These are phyloP conservation scores for Pseudohalonectria lignicola DNA, from an alignment of 2,329 filamentous ascomycete species.

Conservation along the genomic window DNA sequence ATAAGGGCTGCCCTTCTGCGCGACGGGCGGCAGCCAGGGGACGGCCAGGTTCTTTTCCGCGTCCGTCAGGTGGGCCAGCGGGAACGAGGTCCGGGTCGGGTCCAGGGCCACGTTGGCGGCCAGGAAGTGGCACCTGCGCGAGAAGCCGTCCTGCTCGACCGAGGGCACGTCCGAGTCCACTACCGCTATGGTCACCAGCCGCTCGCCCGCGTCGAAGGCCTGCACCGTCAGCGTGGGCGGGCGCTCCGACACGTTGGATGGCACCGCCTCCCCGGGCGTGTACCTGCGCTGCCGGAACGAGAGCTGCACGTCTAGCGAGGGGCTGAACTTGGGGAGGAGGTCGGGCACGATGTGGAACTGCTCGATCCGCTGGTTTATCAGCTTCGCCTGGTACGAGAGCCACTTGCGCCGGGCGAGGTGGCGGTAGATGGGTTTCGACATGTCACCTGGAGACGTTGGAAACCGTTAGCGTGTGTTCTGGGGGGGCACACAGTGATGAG, in stretches of 20 bases:
- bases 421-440: constrained; percentile 94
- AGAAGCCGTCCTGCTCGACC: constrained; percentile 62
- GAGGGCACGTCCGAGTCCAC: constrained; percentile 88
- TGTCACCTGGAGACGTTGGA: constrained; percentile 55
- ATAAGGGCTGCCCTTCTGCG: constrained; percentile 84
- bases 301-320: constrained; percentile 68
- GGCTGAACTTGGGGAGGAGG: constrained; percentile 69
- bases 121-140: constrained; percentile 77
- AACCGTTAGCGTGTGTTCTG: constrained; percentile 11
- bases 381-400: constrained; percentile 67
- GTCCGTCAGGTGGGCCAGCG: constrained; percentile 50
- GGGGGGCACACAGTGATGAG: no score
- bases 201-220: constrained; percentile 70
- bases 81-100: constrained; percentile 45
- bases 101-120: constrained; percentile 52
- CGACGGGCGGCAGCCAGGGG: constrained; percentile 77
- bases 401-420: constrained; percentile 81
- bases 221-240: constrained; percentile 72
- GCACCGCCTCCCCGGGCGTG: constrained; percentile 67
- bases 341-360: constrained; percentile 87
- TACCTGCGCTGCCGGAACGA: constrained; percentile 64
- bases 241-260: constrained; percentile 61
- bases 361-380: constrained; percentile 74
- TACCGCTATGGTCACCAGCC: constrained; percentile 74
- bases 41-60: constrained; percentile 61